These are phyloP conservation scores for Aspergillus aculeatinus DNA, from an alignment of 2,329 filamentous ascomycete species.

Conservation along the genomic window DNA sequence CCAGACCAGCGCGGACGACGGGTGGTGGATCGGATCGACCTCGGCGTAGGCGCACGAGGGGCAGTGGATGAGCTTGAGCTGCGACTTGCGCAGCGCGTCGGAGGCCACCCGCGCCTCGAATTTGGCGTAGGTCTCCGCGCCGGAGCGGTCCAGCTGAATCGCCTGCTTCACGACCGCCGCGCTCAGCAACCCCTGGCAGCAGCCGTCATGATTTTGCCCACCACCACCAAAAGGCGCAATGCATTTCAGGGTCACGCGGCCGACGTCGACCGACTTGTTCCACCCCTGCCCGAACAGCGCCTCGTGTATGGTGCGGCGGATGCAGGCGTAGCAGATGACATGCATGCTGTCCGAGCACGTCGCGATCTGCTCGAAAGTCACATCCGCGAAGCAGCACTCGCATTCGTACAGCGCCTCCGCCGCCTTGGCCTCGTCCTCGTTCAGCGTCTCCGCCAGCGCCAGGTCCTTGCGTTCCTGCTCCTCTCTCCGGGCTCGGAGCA, in stretches of 20 bases:
- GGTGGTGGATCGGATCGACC: slow-evolving; percentile 72
- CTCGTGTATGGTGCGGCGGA: slow-evolving; percentile 78
- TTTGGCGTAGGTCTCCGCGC: slow-evolving; percentile 68
- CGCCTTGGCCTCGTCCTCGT: slow-evolving; percentile 43
- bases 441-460: slow-evolving; percentile 42
- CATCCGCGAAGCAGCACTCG: slow-evolving; percentile 49
- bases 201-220: slow-evolving; percentile 18
- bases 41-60: slow-evolving; percentile 93
- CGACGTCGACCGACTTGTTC: slow-evolving; percentile 72
- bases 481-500: slow-evolving; percentile 35
- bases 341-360: slow-evolving; percentile 45
- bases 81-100: slow-evolving; percentile 70
- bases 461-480: slow-evolving; percentile 41
- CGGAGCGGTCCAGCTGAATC: slow-evolving; percentile 67
- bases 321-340: slow-evolving; percentile 65
- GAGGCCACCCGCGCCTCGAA: slow-evolving; percentile 78
- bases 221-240: slow-evolving; percentile 70
- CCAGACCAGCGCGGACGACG: slow-evolving; percentile 52
- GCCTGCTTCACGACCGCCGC: slow-evolving; percentile 69
- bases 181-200: slow-evolving; percentile 71
- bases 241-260: slow-evolving; percentile 74
- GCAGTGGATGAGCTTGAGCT: slow-evolving; percentile 75
- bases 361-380: slow-evolving; percentile 49
- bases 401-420: slow-evolving; percentile 48
- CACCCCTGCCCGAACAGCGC: slow-evolving; percentile 92